Conservation (phyloP, 78 protist genomes). For the Dictyostelium capitatum region DNA sequence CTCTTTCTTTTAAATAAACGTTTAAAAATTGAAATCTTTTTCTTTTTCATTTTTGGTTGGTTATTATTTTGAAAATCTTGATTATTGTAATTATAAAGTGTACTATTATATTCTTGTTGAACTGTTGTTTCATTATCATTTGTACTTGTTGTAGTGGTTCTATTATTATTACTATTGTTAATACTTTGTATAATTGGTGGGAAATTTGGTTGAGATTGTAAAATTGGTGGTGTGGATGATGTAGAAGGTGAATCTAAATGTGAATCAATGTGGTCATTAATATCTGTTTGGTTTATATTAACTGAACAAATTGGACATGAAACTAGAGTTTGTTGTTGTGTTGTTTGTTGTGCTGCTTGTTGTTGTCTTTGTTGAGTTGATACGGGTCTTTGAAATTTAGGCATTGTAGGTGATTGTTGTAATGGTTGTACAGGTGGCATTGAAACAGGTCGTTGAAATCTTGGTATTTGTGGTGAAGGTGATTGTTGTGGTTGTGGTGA, state of each 20-base stretch:
- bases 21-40: no score
- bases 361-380: not conserved
- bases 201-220: no score
- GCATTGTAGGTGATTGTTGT: not conserved
- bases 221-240: no score
- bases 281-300: not conserved
- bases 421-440: not conserved
- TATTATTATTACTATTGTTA: not conserved
- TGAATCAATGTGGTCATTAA: not conserved
- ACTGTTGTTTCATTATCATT: no score
- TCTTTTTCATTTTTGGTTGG: no score
- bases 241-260: not conserved
- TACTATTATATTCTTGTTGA: no score
- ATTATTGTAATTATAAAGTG: no score
- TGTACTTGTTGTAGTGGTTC: not conserved
- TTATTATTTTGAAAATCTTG: no score
- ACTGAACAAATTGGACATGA: constrained; percentile 7
- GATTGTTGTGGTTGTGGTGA: not conserved
- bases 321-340: not conserved
- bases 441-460: no score
- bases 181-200: not conserved
- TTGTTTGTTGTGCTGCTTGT: not conserved
- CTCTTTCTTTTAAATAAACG: no score
- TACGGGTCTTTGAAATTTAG: no score
- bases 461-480: no score